Conservation (phyloP, 2,329 filamentous ascomycete genomes). For the Davidsoniella australis region DNA sequence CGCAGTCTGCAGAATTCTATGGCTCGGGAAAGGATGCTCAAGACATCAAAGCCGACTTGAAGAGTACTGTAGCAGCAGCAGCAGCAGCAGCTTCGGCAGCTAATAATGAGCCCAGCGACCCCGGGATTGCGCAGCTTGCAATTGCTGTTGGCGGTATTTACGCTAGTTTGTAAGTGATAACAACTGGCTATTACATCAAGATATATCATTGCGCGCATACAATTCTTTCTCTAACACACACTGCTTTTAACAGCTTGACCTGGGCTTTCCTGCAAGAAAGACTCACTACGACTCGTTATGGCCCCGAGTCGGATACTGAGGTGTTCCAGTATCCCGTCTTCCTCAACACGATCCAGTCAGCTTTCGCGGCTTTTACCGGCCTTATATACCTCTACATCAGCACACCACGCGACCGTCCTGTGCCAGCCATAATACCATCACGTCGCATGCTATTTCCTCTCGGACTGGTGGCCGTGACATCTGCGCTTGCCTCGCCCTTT, state of each 20-base stretch:
- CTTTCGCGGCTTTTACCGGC: constrained; percentile 70
- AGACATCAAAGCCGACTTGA: background rate
- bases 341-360: constrained; percentile 87
- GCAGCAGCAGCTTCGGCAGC: background rate
- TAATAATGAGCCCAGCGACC: constrained; percentile 22
- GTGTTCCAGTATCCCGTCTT: constrained; percentile 89
- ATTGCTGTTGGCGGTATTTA: constrained; percentile 93
- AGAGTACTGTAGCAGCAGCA: no score
- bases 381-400: constrained; percentile 60
- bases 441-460: constrained; percentile 59
- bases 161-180: constrained; percentile 63
- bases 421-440: constrained; percentile 60
- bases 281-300: constrained; percentile 83
- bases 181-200: background rate
- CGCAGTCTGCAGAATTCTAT: constrained; percentile 9
- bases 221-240: background rate
- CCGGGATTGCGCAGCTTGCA: constrained; percentile 57
- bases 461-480: constrained; percentile 70
- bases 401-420: constrained; percentile 27
- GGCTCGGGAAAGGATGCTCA: background rate
- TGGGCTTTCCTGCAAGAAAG: constrained; percentile 97
- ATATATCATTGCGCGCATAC: background rate
- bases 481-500: constrained; percentile 81
- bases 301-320: constrained; percentile 43
- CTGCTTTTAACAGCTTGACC: constrained; percentile 47